Evolutionary conservation across 2,329 filamentous ascomycete genomes (phyloP).

Genomic region (Cytospora piceicola): DNA sequence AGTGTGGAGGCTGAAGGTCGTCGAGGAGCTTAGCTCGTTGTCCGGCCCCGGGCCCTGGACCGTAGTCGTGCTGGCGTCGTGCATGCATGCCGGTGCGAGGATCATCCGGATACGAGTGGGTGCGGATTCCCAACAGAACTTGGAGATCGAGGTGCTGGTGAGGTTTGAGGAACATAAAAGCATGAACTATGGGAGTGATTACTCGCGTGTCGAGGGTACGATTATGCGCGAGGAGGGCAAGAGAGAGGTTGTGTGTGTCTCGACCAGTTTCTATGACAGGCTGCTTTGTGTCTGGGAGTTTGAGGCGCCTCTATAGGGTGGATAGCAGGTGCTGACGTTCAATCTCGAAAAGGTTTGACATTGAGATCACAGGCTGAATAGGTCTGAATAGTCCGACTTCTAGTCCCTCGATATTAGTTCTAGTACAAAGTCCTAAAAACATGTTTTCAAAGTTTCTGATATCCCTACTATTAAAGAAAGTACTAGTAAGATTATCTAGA

Average conservation of each 20-base stretch:
- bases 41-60: conserved; percentile 36
- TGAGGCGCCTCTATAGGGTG: background rate
- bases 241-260: conserved; percentile 55
- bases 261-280: conserved; percentile 78
- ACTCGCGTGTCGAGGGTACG: conserved; percentile 46
- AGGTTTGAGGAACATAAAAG: conserved; percentile 85
- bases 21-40: conserved; percentile 40
- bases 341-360: background rate
- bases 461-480: conserved; percentile 98
- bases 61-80: conserved; percentile 67
- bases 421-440: no score
- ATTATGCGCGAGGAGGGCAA: conserved; percentile 33
- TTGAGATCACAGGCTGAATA: background rate
- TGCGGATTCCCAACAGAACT: conserved; percentile 43
- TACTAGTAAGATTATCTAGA: conserved; percentile 88
- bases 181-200: conserved; percentile 92
- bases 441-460: conserved; percentile 92
- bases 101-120: conserved; percentile 57
- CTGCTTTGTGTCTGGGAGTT: conserved; percentile 68
- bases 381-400: background rate
- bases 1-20: conserved; percentile 81
- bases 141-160: conserved; percentile 67
- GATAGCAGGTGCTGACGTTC: background rate
- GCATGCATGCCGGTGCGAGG: conserved; percentile 87
- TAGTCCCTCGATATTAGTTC: no score